Conservation (phyloP, 352 stramenopile species). For the Phytopythium boreale region DNA sequence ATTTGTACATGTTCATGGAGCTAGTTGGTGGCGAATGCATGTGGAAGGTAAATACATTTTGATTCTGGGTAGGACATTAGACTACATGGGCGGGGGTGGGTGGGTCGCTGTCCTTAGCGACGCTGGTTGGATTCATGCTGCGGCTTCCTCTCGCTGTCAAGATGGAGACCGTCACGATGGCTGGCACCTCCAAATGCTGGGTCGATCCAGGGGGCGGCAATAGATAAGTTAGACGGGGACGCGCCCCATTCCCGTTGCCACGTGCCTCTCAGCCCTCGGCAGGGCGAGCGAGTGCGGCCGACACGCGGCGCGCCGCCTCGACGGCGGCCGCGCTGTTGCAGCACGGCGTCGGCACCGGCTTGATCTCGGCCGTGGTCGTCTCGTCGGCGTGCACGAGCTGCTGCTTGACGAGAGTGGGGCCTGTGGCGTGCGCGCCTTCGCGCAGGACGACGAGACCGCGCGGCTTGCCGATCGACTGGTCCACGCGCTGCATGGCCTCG, state of each 20-base stretch:
- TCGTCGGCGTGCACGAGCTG: constrained; percentile 39
- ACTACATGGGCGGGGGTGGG: neutral
- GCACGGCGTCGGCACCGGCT: constrained; percentile 19
- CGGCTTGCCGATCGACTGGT: constrained; percentile 44
- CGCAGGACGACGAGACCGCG: constrained; percentile 35
- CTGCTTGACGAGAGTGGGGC: constrained; percentile 41
- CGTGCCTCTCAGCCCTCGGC: neutral
- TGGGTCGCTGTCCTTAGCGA: too few species aligned
- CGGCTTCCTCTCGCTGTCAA: neutral
- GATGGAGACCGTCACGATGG: too few species aligned
- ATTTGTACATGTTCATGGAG: neutral
- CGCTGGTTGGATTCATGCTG: neutral
- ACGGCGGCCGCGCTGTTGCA: constrained; percentile 26
- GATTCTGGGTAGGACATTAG: neutral
- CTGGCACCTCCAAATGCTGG: too few species aligned
- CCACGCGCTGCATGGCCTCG: constrained; percentile 49
- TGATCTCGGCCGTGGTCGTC: constrained; percentile 9
- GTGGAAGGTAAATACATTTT: neutral
- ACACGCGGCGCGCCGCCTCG: constrained; percentile 23
- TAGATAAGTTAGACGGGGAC: neutral
- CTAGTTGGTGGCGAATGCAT: neutral
- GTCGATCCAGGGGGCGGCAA: neutral
- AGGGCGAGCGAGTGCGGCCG: neutral
- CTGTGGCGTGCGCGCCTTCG: constrained; percentile 37
- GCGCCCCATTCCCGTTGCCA: neutral